Evolutionary conservation across 2,329 filamentous ascomycete genomes (phyloP).

Genomic region (Aspergillus clavatus): DNA sequence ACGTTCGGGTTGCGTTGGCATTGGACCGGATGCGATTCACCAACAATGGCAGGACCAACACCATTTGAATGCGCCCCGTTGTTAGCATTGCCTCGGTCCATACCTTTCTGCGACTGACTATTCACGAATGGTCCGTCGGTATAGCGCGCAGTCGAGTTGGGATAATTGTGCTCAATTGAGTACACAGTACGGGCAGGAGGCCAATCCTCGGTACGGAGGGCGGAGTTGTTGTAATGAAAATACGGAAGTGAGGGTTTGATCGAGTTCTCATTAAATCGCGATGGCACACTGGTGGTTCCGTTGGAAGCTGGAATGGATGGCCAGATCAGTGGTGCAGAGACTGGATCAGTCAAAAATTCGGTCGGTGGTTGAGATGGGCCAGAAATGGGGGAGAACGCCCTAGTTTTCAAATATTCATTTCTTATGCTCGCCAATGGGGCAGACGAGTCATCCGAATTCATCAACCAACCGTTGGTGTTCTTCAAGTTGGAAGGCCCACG

Average conservation of each 20-base stretch:
- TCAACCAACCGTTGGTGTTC: not conserved
- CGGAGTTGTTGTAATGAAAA: slow-evolving; percentile 1
- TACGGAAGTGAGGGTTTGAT: slow-evolving; percentile 6
- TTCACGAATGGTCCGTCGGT: slow-evolving; percentile 20
- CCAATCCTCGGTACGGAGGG: not conserved
- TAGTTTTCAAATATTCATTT: not conserved
- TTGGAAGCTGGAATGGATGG: not conserved
- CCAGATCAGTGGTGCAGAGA: not conserved
- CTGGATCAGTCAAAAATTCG: not conserved
- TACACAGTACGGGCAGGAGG: not conserved
- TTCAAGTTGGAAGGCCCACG: not conserved
- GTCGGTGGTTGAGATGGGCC: not conserved
- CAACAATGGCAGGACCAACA: too few relatives aligned
- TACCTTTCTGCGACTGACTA: not conserved
- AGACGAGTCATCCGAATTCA: not conserved
- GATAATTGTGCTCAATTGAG: not conserved
- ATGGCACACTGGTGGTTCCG: not conserved
- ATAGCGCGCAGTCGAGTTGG: slow-evolving; percentile 7
- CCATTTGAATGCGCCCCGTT: not conserved
- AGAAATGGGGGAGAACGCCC: not conserved
- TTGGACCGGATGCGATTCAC: not conserved
- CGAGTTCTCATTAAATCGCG: slow-evolving; percentile 4
- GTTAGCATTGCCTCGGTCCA: not conserved
- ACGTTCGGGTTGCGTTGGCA: too few relatives aligned
- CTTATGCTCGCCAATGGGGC: not conserved